phyloP scores from a whole-genome alignment of 306 rosid genomes.

The Sicyos baderoa region DNA sequence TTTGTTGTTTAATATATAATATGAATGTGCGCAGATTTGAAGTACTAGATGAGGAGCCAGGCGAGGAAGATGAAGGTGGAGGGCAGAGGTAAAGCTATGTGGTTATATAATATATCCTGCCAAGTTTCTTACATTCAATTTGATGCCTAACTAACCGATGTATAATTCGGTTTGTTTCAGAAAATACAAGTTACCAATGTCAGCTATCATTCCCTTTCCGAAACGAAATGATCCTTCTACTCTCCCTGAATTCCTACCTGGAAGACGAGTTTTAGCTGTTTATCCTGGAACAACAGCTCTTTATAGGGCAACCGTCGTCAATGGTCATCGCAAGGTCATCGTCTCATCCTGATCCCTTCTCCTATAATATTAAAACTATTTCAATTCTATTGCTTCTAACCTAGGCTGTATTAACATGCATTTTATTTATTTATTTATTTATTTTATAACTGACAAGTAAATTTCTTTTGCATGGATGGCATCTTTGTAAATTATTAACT shows the following conservation, averaged over 20 bases:
- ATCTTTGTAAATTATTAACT: constrained; percentile 21
- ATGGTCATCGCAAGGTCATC: constrained; percentile 73
- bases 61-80: constrained; percentile 80
- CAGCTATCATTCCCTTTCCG: constrained; percentile 81
- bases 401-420: neutral
- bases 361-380: neutral
- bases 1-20: constrained; percentile 3
- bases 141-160: neutral
- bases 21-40: constrained; percentile 55
- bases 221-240: constrained; percentile 73
- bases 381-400: neutral
- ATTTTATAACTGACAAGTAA: constrained; percentile 31
- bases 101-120: constrained; percentile 6
- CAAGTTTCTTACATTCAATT: neutral
- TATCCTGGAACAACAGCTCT: constrained; percentile 99
- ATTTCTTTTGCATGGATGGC: constrained; percentile 33
- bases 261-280: constrained; percentile 88
- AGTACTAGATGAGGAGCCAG: constrained; percentile 94
- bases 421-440: neutral
- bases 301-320: constrained; percentile 93
- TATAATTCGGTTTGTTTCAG: constrained; percentile 25
- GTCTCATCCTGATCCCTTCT: constrained; percentile 21
- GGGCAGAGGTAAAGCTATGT: constrained; percentile 54
- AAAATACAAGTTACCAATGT: constrained; percentile 79
- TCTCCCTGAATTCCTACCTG: constrained; percentile 60